Evolutionary conservation across 805 yeast genomes (phyloP), one percentile per base, ranked within the genome.

Genomic region (Starmerella vaccinii): DNA sequence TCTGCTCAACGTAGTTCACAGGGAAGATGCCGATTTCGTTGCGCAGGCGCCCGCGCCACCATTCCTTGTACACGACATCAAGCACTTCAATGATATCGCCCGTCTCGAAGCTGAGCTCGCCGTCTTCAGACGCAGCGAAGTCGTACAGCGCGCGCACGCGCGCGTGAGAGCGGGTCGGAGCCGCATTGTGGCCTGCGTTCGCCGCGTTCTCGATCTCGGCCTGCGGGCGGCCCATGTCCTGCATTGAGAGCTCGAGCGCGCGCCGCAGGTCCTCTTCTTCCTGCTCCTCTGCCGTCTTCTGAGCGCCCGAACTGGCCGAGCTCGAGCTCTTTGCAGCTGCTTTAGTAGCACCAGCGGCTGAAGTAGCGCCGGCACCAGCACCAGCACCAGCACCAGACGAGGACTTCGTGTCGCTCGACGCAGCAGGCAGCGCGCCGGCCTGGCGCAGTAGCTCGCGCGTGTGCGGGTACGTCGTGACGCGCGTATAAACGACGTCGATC

Each of bases 1-100:
- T 19, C 22, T 26, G 37, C 49, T 59, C 62, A 1, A 92, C 97
- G 62, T 92, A 90, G 64, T 90, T 90, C 52, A 85, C 75, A 0
- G 98, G 98, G 66, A 90, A 88, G 13, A 92, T 82, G 18, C 98
- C 98, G 46, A 80, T 73, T 49, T 74, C 75, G 0, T 96, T 96
- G 49, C 76, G 74, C 47, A 90, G 68, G 5, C 90, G 77, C 15
- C 98, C 98, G 57, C 86, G 76, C 82, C 96, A 85, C 98, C 98
- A 90, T 62, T 90, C 97, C 55, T 85, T 75, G 64, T 88, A 89
- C 5, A 84, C 95, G 15, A 82, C 75, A 59, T 89, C 97, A 32
- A 89, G 72, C 1, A 92, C 95, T 1, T 82, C 81, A 45, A 90
- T 89, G 13, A 86, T 72, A 63, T 90, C 97, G 37, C 95, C 97